Evolutionary conservation across 2,329 filamentous ascomycete species (phyloP).

Genomic region (Calonectria hawksworthii): DNA sequence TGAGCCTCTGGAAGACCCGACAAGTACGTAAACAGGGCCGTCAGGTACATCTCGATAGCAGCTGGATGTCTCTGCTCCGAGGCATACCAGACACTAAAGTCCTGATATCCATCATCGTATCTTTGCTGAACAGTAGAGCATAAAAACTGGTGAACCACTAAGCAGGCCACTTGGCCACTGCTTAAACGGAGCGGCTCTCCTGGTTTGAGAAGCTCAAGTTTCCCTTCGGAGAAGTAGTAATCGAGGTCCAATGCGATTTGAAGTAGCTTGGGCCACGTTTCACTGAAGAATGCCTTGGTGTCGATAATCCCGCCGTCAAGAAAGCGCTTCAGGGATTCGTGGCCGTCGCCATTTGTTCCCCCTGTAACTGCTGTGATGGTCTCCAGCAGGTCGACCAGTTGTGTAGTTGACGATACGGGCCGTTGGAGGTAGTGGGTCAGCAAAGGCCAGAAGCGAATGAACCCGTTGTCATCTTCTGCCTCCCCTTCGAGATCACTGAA

Average conservation of each 20-base stretch:
- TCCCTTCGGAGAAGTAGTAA: constrained; percentile 35
- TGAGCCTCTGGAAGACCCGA: constrained; percentile 24
- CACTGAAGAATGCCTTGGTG: constrained; percentile 21
- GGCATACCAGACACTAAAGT: constrained; percentile 52
- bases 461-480: constrained; percentile 39
- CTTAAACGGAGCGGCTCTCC: constrained; percentile 37
- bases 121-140: constrained; percentile 42
- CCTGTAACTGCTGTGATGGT: constrained; percentile 43
- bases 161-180: constrained; percentile 44
- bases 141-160: constrained; percentile 51
- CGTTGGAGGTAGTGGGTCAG: constrained; percentile 39
- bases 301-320: not conserved
- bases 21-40: constrained; percentile 49
- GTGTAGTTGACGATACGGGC: constrained; percentile 13
- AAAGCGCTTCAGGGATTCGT: constrained; percentile 33
- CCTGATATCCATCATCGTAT: constrained; percentile 45
- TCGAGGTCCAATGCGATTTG: constrained; percentile 39
- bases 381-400: constrained; percentile 46
- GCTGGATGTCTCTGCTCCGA: constrained; percentile 48
- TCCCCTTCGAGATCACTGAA: constrained; percentile 46
- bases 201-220: constrained; percentile 34
- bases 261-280: constrained; percentile 43
- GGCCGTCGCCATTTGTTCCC: constrained; percentile 39
- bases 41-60: constrained; percentile 49
- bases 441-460: constrained; percentile 45